Percentiles rank a stretch among this genome's conserved stretches.
These are phyloP conservation scores for Boletus holoroseus DNA, from an alignment of 1,284 basidiomycete genomes.

Conservation along the genomic window DNA sequence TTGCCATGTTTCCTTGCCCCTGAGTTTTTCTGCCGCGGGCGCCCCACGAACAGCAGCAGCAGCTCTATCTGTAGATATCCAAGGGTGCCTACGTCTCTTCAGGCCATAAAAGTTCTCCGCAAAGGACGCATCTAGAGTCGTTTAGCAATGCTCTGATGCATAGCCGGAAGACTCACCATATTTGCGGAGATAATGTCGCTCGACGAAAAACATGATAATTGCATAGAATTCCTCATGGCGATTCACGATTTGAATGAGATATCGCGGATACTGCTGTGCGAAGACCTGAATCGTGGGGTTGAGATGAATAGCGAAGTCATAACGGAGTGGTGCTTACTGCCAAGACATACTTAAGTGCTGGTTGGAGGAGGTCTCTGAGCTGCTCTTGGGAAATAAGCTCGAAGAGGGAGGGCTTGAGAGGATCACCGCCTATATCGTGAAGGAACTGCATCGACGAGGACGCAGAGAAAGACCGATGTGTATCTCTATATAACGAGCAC, in stretches of 20 bases:
- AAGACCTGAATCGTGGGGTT: conserved; percentile 61
- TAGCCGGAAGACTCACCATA: conserved; percentile 51
- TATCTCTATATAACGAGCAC: conserved; percentile 2
- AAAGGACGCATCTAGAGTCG: conserved; percentile 71
- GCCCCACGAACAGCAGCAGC: conserved; percentile 62
- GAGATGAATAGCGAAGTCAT: background rate
- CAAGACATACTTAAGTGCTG: conserved; percentile 92
- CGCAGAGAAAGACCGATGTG: background rate
- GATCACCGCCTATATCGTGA: conserved; percentile 65
- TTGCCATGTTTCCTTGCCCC: conserved; percentile 59
- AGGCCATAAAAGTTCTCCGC: conserved; percentile 92
- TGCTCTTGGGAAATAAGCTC: conserved; percentile 96
- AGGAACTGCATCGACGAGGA: conserved; percentile 68
- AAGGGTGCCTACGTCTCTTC: conserved; percentile 68
- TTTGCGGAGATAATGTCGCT: conserved; percentile 83
- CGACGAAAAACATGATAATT: conserved; percentile 80
- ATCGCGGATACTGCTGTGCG: conserved; percentile 91
- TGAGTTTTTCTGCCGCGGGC: conserved; percentile 58
- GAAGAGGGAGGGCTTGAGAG: conserved; percentile 85
- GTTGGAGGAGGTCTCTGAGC: conserved; percentile 86
- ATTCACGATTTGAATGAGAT: conserved; percentile 88
- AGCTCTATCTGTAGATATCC: conserved; percentile 61
- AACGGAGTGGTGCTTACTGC: conserved; percentile 51
- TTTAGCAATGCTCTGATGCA: background rate
- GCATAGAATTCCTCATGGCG: conserved; percentile 96